phyloP scores from a whole-genome alignment of 2,329 filamentous ascomycete genomes.

The Colletotrichum filicis region DNA sequence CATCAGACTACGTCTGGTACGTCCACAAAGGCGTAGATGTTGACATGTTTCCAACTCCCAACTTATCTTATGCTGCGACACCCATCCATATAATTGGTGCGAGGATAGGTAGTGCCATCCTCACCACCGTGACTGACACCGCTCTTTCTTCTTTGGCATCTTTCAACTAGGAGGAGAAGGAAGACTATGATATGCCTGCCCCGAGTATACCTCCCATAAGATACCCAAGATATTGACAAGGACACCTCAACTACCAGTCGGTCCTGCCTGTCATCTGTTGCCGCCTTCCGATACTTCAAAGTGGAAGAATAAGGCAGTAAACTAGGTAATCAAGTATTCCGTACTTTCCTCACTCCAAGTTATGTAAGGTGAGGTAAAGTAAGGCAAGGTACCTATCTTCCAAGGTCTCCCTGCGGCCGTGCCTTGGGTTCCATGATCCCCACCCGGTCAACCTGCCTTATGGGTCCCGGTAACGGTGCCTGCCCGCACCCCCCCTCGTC shows the following conservation, averaged over 20 bases:
- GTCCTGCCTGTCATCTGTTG: neutral
- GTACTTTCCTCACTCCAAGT: neutral
- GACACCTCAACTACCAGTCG: neutral
- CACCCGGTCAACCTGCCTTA: slow-evolving; percentile 5
- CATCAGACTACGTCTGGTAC: neutral
- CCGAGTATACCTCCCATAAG: neutral
- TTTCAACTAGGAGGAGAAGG: neutral
- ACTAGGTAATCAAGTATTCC: neutral
- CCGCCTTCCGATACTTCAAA: neutral
- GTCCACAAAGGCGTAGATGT: neutral
- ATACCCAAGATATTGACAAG: neutral
- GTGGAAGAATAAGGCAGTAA: neutral
- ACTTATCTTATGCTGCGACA: neutral
- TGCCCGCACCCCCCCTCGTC: neutral
- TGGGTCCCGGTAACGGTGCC: slow-evolving; percentile 4
- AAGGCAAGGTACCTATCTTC: neutral
- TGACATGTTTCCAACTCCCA: neutral
- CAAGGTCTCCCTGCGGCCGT: neutral
- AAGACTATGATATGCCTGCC: neutral
- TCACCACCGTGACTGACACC: neutral
- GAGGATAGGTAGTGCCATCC: neutral
- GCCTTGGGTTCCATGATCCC: neutral
- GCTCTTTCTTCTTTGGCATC: neutral
- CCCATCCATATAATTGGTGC: neutral
- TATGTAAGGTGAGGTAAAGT: neutral